These are phyloP conservation scores for Eremothecium gossypii DNA, from an alignment of 1,139 yeast species.

Conservation along the genomic window DNA sequence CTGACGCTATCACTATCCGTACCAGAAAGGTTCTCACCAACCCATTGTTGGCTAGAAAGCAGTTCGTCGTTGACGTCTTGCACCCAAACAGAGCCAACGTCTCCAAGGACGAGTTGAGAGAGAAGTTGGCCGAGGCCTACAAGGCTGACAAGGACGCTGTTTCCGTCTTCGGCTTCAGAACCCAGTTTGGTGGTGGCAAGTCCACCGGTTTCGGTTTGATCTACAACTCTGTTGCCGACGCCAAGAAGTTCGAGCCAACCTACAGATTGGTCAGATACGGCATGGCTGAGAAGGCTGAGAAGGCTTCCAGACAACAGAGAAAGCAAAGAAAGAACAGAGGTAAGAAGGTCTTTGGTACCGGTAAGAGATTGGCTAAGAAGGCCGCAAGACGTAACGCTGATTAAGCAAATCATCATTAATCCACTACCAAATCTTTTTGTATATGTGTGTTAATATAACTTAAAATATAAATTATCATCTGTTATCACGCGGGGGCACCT, in stretches of 20 bases:
- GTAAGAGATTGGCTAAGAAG: constrained; percentile 87
- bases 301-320: constrained; percentile 99
- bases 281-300: constrained; percentile 90
- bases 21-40: constrained; percentile 99
- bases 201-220: constrained; percentile 99
- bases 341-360: constrained; percentile 98
- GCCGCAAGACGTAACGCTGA: constrained; percentile 54
- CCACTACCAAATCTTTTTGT: constrained; percentile 3
- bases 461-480: constrained; percentile 3
- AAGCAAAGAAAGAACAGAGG: constrained; percentile 99
- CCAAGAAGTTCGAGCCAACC: constrained; percentile 97
- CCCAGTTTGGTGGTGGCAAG: constrained; percentile 99
- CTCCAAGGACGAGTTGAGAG: constrained; percentile 98
- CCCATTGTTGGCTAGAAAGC: constrained; percentile 99
- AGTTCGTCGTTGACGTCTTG: constrained; percentile 97
- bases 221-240: constrained; percentile 96
- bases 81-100: constrained; percentile 99
- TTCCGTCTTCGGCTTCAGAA: constrained; percentile 98
- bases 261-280: constrained; percentile 99
- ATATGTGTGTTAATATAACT: constrained; percentile 4
- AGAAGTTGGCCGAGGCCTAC: constrained; percentile 92
- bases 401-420: constrained; percentile 17
- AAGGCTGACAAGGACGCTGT: constrained; percentile 98
- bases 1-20: constrained; percentile 99
- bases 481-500: no score